A percentile compares a stretch with the other conserved stretches of the same genome.
Evolutionary conservation across 1,139 yeast genomes (phyloP).

Genomic region (Arxiozyma bovina): DNA sequence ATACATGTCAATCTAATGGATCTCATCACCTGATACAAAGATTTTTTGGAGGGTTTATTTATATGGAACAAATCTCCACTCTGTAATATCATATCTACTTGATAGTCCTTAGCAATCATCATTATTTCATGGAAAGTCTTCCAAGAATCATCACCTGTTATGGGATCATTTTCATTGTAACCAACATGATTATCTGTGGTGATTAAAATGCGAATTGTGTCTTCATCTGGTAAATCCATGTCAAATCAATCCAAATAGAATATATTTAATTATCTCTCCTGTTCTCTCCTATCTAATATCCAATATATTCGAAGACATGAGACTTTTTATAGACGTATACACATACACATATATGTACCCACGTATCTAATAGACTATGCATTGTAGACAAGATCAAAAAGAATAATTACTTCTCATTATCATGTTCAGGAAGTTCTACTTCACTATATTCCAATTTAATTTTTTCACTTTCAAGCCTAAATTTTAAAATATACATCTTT

Average conservation of each 20-base stretch:
- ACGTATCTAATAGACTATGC: not conserved
- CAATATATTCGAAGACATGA: not conserved
- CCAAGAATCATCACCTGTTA: conserved; percentile 87
- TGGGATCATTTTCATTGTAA: conserved; percentile 78
- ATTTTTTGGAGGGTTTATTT: conserved; percentile 80
- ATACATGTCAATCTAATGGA: conserved; percentile 64
- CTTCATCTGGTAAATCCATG: conserved; percentile 31
- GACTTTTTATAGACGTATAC: too few species aligned
- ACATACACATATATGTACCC: not conserved
- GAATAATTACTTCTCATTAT: too few species aligned
- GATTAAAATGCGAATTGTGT: conserved; percentile 66
- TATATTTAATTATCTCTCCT: not conserved
- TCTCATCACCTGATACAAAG: conserved; percentile 75
- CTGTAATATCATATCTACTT: conserved; percentile 85
- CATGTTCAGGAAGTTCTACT: not conserved
- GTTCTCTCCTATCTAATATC: not conserved
- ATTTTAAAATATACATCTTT: not conserved
- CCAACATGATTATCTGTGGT: conserved; percentile 98
- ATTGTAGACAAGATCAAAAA: not conserved
- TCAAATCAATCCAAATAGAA: not conserved
- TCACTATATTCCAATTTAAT: too few species aligned
- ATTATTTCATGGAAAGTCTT: conserved; percentile 78
- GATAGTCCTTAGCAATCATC: conserved; percentile 56
- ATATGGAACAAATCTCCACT: conserved; percentile 91
- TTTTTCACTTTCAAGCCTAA: not conserved